Conservation (phyloP, 2,329 filamentous ascomycete species). For the Apiospora phragmitis region DNA sequence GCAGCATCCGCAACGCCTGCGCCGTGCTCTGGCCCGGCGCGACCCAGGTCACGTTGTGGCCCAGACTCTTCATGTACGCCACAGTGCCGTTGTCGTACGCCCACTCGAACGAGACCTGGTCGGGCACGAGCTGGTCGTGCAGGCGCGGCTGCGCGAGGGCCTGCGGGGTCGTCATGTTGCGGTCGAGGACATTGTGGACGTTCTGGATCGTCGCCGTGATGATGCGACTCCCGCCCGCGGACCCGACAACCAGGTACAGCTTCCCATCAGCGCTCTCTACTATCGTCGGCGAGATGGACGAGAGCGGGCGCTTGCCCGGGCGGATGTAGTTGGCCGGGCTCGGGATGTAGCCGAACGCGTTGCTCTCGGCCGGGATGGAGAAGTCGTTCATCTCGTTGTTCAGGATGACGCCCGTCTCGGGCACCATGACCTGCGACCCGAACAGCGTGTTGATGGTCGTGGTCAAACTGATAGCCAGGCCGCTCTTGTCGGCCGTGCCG, state of each 20-base stretch:
- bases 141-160: conserved; percentile 70
- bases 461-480: conserved; percentile 74
- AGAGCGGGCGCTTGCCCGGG: conserved; percentile 76
- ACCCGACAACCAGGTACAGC: conserved; percentile 72
- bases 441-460: conserved; percentile 83
- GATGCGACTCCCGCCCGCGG: conserved; percentile 82
- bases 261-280: conserved; percentile 68
- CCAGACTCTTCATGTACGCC: conserved; percentile 62
- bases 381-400: conserved; percentile 70
- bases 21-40: conserved; percentile 66
- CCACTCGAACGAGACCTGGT: conserved; percentile 69
- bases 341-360: conserved; percentile 77
- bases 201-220: conserved; percentile 82
- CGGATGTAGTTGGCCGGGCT: conserved; percentile 73
- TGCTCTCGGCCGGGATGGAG: conserved; percentile 69
- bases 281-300: conserved; percentile 76
- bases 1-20: conserved; percentile 67
- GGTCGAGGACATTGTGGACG: conserved; percentile 73
- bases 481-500: conserved; percentile 66
- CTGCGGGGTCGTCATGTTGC: conserved; percentile 57
- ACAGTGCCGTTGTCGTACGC: conserved; percentile 70
- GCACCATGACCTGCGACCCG: conserved; percentile 73
- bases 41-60: conserved; percentile 76
- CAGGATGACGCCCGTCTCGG: conserved; percentile 80
- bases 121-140: conserved; percentile 81